Conservation (phyloP, 2,329 filamentous ascomycete species). For the Colletotrichum neosansevieriae region DNA sequence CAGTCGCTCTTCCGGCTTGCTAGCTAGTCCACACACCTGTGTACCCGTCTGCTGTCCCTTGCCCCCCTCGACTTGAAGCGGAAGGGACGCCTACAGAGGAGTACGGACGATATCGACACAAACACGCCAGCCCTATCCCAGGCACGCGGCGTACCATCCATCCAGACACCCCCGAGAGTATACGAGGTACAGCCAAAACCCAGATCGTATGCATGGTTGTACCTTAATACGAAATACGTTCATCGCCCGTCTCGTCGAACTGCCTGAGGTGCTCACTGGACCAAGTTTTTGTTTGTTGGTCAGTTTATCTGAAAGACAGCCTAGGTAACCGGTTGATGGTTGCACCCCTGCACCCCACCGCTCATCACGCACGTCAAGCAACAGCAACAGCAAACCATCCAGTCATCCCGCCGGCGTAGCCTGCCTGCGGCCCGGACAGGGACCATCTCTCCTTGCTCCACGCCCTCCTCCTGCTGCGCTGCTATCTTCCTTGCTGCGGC, state of each 20-base stretch:
- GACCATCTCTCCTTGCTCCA: constrained; percentile 33
- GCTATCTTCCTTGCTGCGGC: constrained; percentile 32
- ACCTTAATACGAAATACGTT: constrained; percentile 35
- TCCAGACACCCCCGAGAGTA: constrained; percentile 24
- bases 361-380: constrained; percentile 37
- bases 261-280: constrained; percentile 3
- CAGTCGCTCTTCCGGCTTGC: constrained; percentile 7
- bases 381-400: constrained; percentile 31
- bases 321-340: constrained; percentile 32
- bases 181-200: constrained; percentile 9
- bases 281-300: constrained; percentile 29
- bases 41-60: constrained; percentile 11
- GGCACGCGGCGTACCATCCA: constrained; percentile 7
- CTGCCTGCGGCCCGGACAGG: constrained; percentile 29
- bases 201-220: constrained; percentile 34
- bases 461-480: constrained; percentile 31
- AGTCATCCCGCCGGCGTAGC: constrained; percentile 29
- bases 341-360: constrained; percentile 36
- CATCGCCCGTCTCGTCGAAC: constrained; percentile 16
- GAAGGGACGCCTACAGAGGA: constrained; percentile 4
- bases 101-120: constrained; percentile 35
- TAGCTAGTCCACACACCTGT: constrained; percentile 33
- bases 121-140: constrained; percentile 31
- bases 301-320: constrained; percentile 36
- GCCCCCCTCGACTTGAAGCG: neutral